A percentile compares a stretch with the other conserved stretches of the same genome.
These are phyloP conservation scores for Ceratobasidium sp. DNA, from an alignment of 1,284 basidiomycete genomes.

Conservation along the genomic window DNA sequence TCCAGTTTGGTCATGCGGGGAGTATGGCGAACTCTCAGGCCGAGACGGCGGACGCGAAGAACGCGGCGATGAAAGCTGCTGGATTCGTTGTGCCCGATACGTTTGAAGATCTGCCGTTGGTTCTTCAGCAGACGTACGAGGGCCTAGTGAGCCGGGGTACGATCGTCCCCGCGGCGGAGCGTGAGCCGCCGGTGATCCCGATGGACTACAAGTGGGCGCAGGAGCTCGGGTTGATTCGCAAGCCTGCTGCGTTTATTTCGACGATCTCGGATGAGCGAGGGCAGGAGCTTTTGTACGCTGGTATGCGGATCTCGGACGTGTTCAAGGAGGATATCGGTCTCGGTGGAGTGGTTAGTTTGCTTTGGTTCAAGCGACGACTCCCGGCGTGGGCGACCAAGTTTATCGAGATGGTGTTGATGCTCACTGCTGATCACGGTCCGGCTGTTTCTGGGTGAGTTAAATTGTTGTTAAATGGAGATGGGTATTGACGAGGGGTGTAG, in stretches of 20 bases:
- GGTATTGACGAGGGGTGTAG: slow-evolving; percentile 65
- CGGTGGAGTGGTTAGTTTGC: slow-evolving; percentile 94
- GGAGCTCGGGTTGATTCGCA: slow-evolving; percentile 97
- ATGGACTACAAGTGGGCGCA: slow-evolving; percentile 99
- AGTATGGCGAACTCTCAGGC: slow-evolving; percentile 98
- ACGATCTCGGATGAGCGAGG: slow-evolving; percentile 99
- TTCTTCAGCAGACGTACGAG: slow-evolving; percentile 89
- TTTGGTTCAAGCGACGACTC: slow-evolving; percentile 97
- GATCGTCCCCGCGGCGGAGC: slow-evolving; percentile 82
- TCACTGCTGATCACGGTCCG: slow-evolving; percentile 99
- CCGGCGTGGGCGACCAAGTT: slow-evolving; percentile 93
- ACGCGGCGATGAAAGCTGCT: slow-evolving; percentile 92
- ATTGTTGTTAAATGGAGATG: slow-evolving; percentile 17
- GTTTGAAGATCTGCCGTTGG: slow-evolving; percentile 94
- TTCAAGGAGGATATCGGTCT: slow-evolving; percentile 98
- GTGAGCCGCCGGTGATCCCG: slow-evolving; percentile 94
- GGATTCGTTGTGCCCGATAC: slow-evolving; percentile 98
- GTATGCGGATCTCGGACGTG: slow-evolving; percentile 99
- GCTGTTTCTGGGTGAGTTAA: slow-evolving; percentile 80
- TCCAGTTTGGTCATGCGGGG: slow-evolving; percentile 99
- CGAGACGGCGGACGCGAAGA: slow-evolving; percentile 99
- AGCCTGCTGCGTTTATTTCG: slow-evolving; percentile 99
- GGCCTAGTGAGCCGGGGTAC: slow-evolving; percentile 79
- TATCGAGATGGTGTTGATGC: slow-evolving; percentile 99
- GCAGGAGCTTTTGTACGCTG: slow-evolving; percentile 97